Base-by-base conservation (phyloP, 306 rosid genomes). In the Citrullus amarus region DNA sequence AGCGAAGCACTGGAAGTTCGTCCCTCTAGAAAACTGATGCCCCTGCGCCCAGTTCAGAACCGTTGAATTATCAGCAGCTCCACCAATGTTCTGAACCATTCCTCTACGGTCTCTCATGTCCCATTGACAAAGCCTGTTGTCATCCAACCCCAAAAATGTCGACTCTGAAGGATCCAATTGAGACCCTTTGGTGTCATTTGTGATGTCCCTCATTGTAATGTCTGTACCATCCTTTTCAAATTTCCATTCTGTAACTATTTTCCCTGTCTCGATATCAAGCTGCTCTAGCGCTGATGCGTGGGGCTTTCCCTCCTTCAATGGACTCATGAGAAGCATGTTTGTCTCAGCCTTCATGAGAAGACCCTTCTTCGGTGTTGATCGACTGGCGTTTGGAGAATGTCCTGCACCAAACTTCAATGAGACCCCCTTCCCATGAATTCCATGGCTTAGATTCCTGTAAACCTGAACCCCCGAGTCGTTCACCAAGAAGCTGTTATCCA, bases 271-370 rank as follows among this genome's bases (percentile, higher is more conserved):
- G 0, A 92, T 88, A 73, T 93, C 97, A n/a, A 92, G 88, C 86
- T 93, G 97, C 17, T 85, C 84, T 72, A 93, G 89, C 80, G 88
- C 87, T 2, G 84, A 73, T 25, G 93, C 77, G 1, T 91, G 88
- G 13, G 92, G 97, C 62, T 79, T 87, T 77, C 97, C 98, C 36
- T 85, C 91, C 75, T 83, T 87, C 20, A 89, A 28, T 0, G 96
- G 97, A 85, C 94, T 88, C 98, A 93, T 93, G 4, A 93, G 90
- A 78, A 93, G 76, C 98, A 92, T 93, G 72, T 90, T 91, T n/a
- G 96, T 93, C 85, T 93, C 97, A 0, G 91, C 97, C 16, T 92
- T 86, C 96, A 89, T 88, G 32, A 93, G 83, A 38, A 93, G 32
- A 0, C 91, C 97, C 86, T 90, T 93, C 43, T 85, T 89, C 0